A percentile compares a stretch with the other conserved stretches of the same genome.
Evolutionary conservation across 2,329 filamentous ascomycete species (phyloP).

Genomic region (Cadophora gregata): DNA sequence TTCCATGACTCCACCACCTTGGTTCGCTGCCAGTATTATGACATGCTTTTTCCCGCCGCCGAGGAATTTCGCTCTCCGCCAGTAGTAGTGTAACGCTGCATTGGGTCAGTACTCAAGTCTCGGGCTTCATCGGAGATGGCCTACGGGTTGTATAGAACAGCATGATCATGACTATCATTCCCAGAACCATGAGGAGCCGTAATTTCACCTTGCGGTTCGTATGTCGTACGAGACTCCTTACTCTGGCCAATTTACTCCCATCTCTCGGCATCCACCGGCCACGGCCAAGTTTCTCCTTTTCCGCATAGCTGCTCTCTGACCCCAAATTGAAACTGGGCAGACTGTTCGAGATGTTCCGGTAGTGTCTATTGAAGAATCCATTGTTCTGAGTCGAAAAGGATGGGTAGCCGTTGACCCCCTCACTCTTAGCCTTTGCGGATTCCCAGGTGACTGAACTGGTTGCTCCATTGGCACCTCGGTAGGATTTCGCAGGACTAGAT

Average conservation of each 20-base stretch:
- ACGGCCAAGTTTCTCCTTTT: conserved; percentile 78
- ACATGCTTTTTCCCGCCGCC: conserved; percentile 92
- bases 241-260: conserved; percentile 53
- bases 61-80: conserved; percentile 73
- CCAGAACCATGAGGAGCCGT: conserved; percentile 62
- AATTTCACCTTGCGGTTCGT: conserved; percentile 71
- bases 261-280: conserved; percentile 60
- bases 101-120: conserved; percentile 27
- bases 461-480: conserved; percentile 59
- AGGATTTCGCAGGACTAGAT: conserved; percentile 63
- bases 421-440: conserved; percentile 77
- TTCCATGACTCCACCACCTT: conserved; percentile 97
- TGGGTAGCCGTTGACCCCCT: conserved; percentile 75
- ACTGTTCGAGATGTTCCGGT: conserved; percentile 79
- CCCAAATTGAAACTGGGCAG: conserved; percentile 73
- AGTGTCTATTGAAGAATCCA: conserved; percentile 86
- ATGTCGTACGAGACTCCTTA: conserved; percentile 54
- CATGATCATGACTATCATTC: conserved; percentile 65
- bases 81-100: conserved; percentile 56
- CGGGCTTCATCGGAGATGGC: conserved; percentile 46
- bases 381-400: conserved; percentile 82
- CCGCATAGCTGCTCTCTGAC: conserved; percentile 59
- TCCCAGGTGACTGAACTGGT: conserved; percentile 76
- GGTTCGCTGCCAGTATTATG: conserved; percentile 89
- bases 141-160: conserved; percentile 77